These are phyloP conservation scores for Blastomyces gilchristii DNA, from an alignment of 2,329 filamentous ascomycete species.

Conservation along the genomic window DNA sequence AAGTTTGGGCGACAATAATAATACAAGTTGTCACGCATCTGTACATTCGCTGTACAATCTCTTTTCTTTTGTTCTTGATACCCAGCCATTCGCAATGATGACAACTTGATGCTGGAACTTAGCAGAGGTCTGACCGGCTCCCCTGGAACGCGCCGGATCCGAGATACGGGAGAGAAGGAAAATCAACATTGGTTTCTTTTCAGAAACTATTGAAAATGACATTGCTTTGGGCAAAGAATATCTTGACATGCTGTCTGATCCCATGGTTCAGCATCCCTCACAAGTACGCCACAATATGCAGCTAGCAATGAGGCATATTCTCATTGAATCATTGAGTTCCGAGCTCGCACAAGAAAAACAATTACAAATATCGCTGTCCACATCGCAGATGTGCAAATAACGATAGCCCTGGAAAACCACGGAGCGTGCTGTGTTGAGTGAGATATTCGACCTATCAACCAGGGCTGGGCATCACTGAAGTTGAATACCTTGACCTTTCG, in stretches of 20 bases:
- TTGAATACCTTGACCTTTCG: background rate
- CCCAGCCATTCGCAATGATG: background rate
- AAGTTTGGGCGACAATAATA: background rate
- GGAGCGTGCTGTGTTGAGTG: background rate
- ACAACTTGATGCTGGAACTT: background rate
- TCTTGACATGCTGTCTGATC: background rate
- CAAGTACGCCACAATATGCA: background rate
- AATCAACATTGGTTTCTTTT: conserved; percentile 1
- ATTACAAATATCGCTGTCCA: background rate
- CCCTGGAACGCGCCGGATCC: background rate
- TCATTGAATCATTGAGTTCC: background rate
- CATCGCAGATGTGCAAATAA: background rate
- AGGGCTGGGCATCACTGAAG: background rate
- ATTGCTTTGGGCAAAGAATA: background rate
- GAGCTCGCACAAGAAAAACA: background rate
- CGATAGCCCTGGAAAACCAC: background rate
- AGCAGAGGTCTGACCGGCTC: background rate
- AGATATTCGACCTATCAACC: background rate
- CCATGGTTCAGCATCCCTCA: background rate
- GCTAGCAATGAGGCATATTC: background rate
- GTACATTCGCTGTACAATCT: background rate
- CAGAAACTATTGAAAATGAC: conserved; percentile 1
- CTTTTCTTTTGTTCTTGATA: background rate
- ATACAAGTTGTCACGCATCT: background rate
- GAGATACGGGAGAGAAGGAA: background rate